A percentile compares a stretch with the other conserved stretches of the same genome.
Conservation (phyloP, 768 basidiomycete species). For the Lentinula sp. region DNA sequence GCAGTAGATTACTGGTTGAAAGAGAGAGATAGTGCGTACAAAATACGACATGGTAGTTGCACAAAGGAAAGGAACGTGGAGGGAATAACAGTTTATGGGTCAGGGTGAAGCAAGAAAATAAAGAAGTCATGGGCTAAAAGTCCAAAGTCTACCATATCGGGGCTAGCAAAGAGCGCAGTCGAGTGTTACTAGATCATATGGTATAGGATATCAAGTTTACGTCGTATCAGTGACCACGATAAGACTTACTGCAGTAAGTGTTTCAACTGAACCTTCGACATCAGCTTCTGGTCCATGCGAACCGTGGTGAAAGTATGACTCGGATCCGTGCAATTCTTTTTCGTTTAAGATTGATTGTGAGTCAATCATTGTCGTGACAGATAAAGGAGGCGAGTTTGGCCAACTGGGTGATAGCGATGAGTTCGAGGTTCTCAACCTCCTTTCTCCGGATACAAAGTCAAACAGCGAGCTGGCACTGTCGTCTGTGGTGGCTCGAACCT, state of each 20-base stretch:
- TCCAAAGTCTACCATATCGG: too few species aligned
- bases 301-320: background rate
- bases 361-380: background rate
- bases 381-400: background rate
- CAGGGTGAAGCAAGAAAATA: background rate
- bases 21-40: background rate
- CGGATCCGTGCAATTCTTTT: background rate
- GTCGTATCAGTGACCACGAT: background rate
- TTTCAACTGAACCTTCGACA: background rate
- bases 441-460: background rate
- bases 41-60: background rate
- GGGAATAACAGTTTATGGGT: background rate
- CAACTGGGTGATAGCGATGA: background rate
- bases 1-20: background rate
- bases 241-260: background rate
- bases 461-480: constrained; percentile 5
- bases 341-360: background rate
- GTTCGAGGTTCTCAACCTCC: background rate
- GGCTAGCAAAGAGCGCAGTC: background rate
- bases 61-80: background rate
- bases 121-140: too few species aligned
- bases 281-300: background rate
- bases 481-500: background rate
- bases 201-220: background rate
- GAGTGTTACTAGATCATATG: background rate